A percentile compares a stretch with the other conserved stretches of the same genome.
phyloP scores from a whole-genome alignment of 2,329 filamentous ascomycete species.

The Herpomyces periplanetae region DNA sequence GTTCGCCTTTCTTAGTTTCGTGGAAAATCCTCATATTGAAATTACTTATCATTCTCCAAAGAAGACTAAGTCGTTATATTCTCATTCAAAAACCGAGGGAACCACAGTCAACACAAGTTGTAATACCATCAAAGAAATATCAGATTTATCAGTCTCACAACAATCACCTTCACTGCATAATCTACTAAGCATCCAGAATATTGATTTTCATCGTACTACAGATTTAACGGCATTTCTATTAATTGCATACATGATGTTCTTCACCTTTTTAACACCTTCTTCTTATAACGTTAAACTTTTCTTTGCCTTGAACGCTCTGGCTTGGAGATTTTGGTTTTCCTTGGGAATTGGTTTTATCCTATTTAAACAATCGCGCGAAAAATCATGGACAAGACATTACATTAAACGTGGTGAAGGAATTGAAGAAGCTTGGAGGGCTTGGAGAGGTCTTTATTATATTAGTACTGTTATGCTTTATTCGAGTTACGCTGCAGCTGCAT shows the following conservation, averaged over 20 bases:
- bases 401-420: conserved; percentile 75
- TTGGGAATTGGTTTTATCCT: conserved; percentile 54
- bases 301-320: conserved; percentile 38
- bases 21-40: conserved; percentile 92
- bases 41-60: conserved; percentile 79
- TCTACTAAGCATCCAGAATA: conserved; percentile 38
- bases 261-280: conserved; percentile 35
- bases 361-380: conserved; percentile 46
- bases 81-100: conserved; percentile 8
- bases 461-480: conserved; percentile 64
- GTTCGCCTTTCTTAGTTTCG: conserved; percentile 55
- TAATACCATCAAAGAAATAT: conserved; percentile 5
- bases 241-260: conserved; percentile 27
- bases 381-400: conserved; percentile 87
- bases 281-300: conserved; percentile 32
- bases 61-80: conserved; percentile 15
- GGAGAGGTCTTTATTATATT: conserved; percentile 81
- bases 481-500: conserved; percentile 57
- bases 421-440: conserved; percentile 78
- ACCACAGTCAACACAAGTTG: conserved; percentile 8
- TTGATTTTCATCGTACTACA: conserved; percentile 55
- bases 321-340: conserved; percentile 72
- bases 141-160: conserved; percentile 10
- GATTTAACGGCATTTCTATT: conserved; percentile 45
- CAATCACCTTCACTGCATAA: conserved; percentile 41